Evolutionary conservation across 352 stramenopile genomes (phyloP), one percentile per base, ranked within the genome.

Genomic region (Pythium angustatum): DNA sequence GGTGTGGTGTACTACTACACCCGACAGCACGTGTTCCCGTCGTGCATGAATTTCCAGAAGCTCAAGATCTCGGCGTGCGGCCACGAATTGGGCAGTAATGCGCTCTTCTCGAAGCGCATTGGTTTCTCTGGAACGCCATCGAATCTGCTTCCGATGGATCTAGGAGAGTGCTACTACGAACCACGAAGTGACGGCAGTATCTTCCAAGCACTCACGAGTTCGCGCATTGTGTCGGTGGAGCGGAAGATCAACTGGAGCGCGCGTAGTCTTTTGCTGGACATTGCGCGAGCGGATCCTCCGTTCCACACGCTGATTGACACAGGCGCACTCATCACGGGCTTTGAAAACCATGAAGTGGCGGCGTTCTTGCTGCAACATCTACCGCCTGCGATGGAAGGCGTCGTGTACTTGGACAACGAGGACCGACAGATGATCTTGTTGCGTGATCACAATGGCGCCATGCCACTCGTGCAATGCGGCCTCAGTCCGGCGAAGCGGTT

Each of bases 121-220:
- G 98, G 98, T 1, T 99, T 99, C 75, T 99, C 94, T 49, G 98
- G 98, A 55, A 99, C 98, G 6, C 98, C 98, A 19, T 99, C 95
- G 56, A 98, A 99, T 77, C 75, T 99, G 43, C 72, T 99, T 19
- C 98, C 98, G 19, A 95, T 99, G 77, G 98, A 99, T 83, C 75
- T 99, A 52, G 97, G 97, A 28, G 93, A 98, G 56, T 99, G 98
- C 64, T 94, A 97, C 60, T 99, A 99, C 65, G 98, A 99, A 64
- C 95, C 97, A 47, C 94, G 96, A 43, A 98, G 98, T 52, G 98
- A 99, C 70, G 98, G 97, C 44, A 98, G 98, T 62, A 99, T 99
- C 77, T 96, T 99, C 68, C 78, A 98, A 66, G 97, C 95, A 33
- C 79, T 99, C 31, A 99, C 96, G 8, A 97, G 95, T 64, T 76